These are phyloP conservation scores for Pythium brachiatum DNA, from an alignment of 352 stramenopile species.

Conservation along the genomic window DNA sequence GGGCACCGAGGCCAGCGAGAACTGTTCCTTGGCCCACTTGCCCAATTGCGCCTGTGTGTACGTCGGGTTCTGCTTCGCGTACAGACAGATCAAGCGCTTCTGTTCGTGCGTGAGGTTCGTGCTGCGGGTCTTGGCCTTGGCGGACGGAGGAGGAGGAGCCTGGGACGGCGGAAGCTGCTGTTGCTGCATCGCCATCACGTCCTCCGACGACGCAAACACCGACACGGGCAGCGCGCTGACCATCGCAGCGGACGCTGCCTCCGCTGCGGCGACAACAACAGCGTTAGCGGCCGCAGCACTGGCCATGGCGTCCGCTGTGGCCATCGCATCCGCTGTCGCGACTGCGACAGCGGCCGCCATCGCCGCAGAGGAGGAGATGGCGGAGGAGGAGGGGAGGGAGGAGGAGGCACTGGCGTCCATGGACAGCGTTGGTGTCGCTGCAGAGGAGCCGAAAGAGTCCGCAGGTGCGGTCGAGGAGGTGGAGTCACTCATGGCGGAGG, in stretches of 20 bases:
- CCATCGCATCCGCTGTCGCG: neutral
- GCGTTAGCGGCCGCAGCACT: neutral
- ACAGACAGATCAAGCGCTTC: conserved; percentile 76
- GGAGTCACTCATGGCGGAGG: conserved; percentile 16
- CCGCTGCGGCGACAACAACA: neutral
- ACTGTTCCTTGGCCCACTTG: conserved; percentile 71
- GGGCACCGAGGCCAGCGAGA: conserved; percentile 53
- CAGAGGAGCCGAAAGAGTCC: neutral
- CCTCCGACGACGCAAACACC: conserved; percentile 3
- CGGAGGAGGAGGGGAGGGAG: neutral
- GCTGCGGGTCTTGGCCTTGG: conserved; percentile 44
- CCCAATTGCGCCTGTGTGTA: conserved; percentile 70
- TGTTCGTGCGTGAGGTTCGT: conserved; percentile 83
- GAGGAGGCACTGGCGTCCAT: neutral
- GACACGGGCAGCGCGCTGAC: neutral
- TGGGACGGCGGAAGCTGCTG: conserved; percentile 7
- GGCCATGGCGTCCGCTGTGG: conserved; percentile 13
- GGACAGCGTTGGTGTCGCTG: neutral
- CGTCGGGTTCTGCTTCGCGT: conserved; percentile 68
- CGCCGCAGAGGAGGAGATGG: neutral
- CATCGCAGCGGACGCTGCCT: neutral
- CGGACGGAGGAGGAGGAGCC: neutral
- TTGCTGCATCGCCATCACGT: conserved; percentile 5
- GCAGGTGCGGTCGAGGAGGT: neutral
- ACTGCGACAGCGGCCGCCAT: conserved; percentile 3